Percentiles rank a stretch among this genome's conserved stretches.
Conservation (phyloP, 108 stramenopile genomes). For the Aurantiochytrium sp. region DNA sequence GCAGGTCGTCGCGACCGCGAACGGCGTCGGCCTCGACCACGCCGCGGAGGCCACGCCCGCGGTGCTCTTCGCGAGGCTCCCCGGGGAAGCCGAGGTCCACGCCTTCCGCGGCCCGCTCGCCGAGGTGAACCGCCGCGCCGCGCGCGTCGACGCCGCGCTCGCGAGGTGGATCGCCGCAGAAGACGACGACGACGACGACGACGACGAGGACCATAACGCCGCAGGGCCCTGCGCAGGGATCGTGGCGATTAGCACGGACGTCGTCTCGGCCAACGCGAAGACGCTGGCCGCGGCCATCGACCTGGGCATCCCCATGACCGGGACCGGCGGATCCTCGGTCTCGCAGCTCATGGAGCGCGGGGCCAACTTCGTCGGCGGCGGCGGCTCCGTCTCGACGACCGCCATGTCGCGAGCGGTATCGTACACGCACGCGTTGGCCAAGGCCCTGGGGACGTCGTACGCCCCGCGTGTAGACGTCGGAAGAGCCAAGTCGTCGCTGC, state of each 20-base stretch:
- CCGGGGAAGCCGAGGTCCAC: not conserved
- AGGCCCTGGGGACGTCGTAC: constrained; percentile 51
- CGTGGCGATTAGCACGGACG: not conserved
- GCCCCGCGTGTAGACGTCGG: not conserved
- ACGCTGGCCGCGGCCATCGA: not conserved
- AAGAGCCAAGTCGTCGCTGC: not conserved
- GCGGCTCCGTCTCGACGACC: constrained; percentile 68
- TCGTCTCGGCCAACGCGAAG: not conserved
- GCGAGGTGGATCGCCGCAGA: not conserved
- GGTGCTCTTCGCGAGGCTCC: not conserved
- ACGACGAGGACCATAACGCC: no score
- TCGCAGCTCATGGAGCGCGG: constrained; percentile 41
- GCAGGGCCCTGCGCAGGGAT: not conserved
- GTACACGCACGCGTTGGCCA: constrained; percentile 55
- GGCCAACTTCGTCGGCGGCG: constrained; percentile 58
- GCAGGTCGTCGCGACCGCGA: not conserved
- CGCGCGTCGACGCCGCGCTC: not conserved
- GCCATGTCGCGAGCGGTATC: constrained; percentile 61
- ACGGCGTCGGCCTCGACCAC: not conserved
- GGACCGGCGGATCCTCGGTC: constrained; percentile 62
- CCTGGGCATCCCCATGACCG: constrained; percentile 52
- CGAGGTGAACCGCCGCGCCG: not conserved
- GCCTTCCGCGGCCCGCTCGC: not conserved
- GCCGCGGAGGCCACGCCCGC: not conserved
- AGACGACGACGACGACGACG: no score